Conservation (phyloP, 73 alveolate genomes). For the Paramecium caudatum region DNA sequence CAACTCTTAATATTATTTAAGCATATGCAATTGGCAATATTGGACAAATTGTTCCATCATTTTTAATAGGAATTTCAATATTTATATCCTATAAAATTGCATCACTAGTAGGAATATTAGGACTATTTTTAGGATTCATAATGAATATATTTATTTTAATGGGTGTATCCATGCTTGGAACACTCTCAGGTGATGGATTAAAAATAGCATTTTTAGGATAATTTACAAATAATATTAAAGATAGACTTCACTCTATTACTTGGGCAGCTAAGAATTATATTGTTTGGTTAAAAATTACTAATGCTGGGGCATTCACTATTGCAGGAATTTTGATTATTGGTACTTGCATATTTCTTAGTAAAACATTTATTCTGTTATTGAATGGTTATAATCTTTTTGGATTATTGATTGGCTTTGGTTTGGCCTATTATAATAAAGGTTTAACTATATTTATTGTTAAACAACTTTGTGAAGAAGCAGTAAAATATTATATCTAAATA, state of each 20-base stretch:
- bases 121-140: constrained; percentile 17
- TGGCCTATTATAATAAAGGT: constrained; percentile 47
- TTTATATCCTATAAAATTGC: constrained; percentile 26
- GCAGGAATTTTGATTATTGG: constrained; percentile 11
- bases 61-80: constrained; percentile 1
- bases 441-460: constrained; percentile 16
- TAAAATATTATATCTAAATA: neutral
- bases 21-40: constrained; percentile 33
- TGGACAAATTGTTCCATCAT: constrained; percentile 34
- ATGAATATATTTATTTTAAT: constrained; percentile 10
- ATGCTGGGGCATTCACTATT: neutral
- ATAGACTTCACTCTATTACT: constrained; percentile 28
- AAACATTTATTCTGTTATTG: constrained; percentile 20
- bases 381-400: constrained; percentile 69
- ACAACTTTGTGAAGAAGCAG: constrained; percentile 55
- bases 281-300: constrained; percentile 59
- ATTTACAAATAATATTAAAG: constrained; percentile 18
- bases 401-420: constrained; percentile 38
- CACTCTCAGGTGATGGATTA: constrained; percentile 6
- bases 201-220: constrained; percentile 38
- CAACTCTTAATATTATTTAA: constrained; percentile 35
- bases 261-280: constrained; percentile 63
- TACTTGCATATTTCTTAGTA: neutral
- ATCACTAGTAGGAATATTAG: constrained; percentile 17
- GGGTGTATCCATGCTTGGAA: constrained; percentile 25